phyloP scores from a whole-genome alignment of 495 filamentous ascomycete genomes.

The Amphirosellinia nigrospora region DNA sequence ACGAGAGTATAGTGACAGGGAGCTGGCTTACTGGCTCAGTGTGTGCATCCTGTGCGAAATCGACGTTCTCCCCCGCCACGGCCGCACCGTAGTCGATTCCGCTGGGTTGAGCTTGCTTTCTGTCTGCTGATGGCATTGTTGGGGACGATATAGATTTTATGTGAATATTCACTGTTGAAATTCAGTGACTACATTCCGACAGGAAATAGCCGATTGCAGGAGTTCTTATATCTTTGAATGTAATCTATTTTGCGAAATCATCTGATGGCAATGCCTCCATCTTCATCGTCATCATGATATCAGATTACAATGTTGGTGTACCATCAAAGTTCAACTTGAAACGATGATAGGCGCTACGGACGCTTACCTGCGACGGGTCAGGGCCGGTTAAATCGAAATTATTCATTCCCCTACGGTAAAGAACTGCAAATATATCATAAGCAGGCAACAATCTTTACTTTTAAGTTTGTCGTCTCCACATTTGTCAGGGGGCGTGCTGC shows the following conservation, averaged over 20 bases:
- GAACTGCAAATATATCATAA: not conserved
- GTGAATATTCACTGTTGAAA: not conserved
- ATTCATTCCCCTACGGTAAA: not conserved
- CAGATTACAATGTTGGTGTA: conserved; percentile 1
- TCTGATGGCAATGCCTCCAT: not conserved
- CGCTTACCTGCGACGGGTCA: not conserved
- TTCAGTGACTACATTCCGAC: not conserved
- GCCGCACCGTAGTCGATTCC: conserved; percentile 16
- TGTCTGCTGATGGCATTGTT: conserved; percentile 10
- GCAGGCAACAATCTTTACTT: not conserved
- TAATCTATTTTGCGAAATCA: not conserved
- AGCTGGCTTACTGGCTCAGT: not conserved
- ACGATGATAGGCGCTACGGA: not conserved
- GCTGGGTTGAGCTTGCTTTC: not conserved
- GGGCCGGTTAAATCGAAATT: not conserved
- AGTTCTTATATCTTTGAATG: not conserved
- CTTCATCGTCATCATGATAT: conserved; percentile 21
- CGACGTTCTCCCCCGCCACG: conserved; percentile 10
- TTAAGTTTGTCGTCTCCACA: not conserved
- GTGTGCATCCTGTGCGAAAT: conserved; percentile 11
- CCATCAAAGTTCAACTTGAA: conserved; percentile 1
- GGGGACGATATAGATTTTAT: not conserved
- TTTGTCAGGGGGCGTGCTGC: not conserved
- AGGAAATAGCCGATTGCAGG: not conserved
- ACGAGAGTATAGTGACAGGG: not conserved